phyloP scores from a whole-genome alignment of 306 rosid species.

The Dalbergia cochinchinensis region DNA sequence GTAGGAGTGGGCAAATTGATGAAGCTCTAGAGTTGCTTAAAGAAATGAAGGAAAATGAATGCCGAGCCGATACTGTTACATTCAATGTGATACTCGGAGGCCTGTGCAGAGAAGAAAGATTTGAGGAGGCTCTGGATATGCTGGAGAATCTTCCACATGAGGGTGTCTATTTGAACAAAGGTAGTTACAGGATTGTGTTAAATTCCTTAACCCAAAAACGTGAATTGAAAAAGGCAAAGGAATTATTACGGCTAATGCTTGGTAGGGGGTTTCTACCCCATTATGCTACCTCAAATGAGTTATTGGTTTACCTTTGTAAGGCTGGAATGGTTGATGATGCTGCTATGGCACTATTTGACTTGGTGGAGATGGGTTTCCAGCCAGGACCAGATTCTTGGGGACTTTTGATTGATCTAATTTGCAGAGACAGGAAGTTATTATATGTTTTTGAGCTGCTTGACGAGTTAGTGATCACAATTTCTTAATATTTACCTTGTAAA shows the following conservation, averaged over 20 bases:
- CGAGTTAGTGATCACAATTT: constrained; percentile 53
- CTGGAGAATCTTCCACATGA: constrained; percentile 72
- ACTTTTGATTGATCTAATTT: constrained; percentile 64
- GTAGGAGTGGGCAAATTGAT: constrained; percentile 62
- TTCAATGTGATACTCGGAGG: constrained; percentile 85
- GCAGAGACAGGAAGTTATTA: constrained; percentile 73
- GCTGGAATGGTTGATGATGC: constrained; percentile 79
- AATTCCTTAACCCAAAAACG: constrained; percentile 67
- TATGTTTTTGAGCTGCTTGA: constrained; percentile 77
- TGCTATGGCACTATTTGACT: constrained; percentile 58
- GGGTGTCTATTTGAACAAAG: constrained; percentile 82
- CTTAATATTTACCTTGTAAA: constrained; percentile 24
- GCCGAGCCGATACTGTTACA: constrained; percentile 73
- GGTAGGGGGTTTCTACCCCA: constrained; percentile 84
- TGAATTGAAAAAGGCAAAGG: constrained; percentile 67
- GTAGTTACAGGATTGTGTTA: constrained; percentile 85
- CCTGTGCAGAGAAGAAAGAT: constrained; percentile 69
- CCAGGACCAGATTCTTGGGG: constrained; percentile 80
- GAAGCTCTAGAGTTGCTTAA: constrained; percentile 73
- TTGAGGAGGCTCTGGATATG: constrained; percentile 78
- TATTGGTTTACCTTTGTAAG: constrained; percentile 71
- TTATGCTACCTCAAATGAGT: constrained; percentile 81
- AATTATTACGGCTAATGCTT: constrained; percentile 68
- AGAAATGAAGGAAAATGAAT: constrained; percentile 72
- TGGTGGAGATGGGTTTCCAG: constrained; percentile 77